Evolutionary conservation across 2,329 filamentous ascomycete genomes (phyloP).

Genomic region (Aureobasidium zeae): DNA sequence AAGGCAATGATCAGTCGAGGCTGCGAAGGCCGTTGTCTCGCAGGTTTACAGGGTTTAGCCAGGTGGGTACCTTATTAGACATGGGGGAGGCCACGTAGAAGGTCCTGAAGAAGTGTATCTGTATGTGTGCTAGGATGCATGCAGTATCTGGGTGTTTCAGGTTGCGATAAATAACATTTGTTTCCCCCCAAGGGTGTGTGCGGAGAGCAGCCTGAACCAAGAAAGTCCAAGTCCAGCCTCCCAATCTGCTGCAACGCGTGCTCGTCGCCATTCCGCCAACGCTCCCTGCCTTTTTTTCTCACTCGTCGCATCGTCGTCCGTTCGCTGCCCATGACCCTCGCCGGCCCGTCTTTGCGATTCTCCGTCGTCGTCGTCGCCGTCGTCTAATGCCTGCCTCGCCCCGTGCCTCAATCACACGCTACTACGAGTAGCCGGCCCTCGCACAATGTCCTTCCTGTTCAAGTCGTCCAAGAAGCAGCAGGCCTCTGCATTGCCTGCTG

Average conservation of each 20-base stretch:
- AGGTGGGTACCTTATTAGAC: too few relatives aligned
- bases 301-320: neutral
- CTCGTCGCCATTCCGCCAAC: slow-evolving; percentile 13
- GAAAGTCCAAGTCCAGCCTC: slow-evolving; percentile 9
- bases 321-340: slow-evolving; percentile 11
- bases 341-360: neutral
- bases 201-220: slow-evolving; percentile 10
- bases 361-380: neutral
- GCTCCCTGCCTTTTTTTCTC: slow-evolving; percentile 8
- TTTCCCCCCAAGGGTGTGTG: neutral
- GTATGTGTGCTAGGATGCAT: too few relatives aligned
- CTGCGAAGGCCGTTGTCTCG: too few relatives aligned
- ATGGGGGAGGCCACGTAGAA: too few relatives aligned
- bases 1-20: too few relatives aligned
- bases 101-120: too few relatives aligned
- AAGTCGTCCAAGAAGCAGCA: slow-evolving; percentile 36
- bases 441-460: slow-evolving; percentile 44
- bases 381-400: slow-evolving; percentile 9
- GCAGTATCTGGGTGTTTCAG: neutral
- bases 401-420: slow-evolving; percentile 4
- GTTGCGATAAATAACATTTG: slow-evolving; percentile 4
- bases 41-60: too few relatives aligned
- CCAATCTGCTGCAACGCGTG: slow-evolving; percentile 6
- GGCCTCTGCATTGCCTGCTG: slow-evolving; percentile 41
- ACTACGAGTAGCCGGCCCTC: slow-evolving; percentile 13